Conservation (phyloP, 1,284 basidiomycete genomes). For the Hypsizygus ulmarius region DNA sequence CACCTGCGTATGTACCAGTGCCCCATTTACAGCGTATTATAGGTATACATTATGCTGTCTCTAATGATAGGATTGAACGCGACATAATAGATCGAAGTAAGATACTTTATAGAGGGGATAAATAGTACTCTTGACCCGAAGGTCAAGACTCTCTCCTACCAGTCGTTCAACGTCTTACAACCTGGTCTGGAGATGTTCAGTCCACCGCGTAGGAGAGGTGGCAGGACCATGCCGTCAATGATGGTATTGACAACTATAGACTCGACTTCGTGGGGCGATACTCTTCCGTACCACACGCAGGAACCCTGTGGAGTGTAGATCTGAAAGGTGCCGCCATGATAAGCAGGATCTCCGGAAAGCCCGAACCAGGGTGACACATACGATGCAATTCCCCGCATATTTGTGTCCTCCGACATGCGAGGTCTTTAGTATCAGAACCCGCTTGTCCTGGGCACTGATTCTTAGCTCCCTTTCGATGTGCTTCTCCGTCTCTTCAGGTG, state of each 20-base stretch:
- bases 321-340: conserved; percentile 33
- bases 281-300: conserved; percentile 91
- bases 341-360: not conserved
- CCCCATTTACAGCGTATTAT: conserved; percentile 18
- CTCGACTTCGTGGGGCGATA: conserved; percentile 84
- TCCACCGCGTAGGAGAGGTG: conserved; percentile 81
- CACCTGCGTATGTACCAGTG: conserved; percentile 20
- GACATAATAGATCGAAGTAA: conserved; percentile 1
- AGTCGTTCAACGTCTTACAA: conserved; percentile 66
- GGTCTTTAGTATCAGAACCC: conserved; percentile 78
- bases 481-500: conserved; percentile 38
- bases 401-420: conserved; percentile 92
- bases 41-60: conserved; percentile 17
- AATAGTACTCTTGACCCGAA: not conserved
- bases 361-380: conserved; percentile 42
- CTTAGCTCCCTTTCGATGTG: conserved; percentile 49
- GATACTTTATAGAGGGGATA: conserved; percentile 6
- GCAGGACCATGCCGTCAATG: conserved; percentile 77
- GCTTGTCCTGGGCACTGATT: conserved; percentile 46
- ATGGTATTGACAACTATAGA: conserved; percentile 87
- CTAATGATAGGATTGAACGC: conserved; percentile 15
- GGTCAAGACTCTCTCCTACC: conserved; percentile 45
- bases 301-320: conserved; percentile 85
- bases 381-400: conserved; percentile 89
- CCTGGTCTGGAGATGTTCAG: conserved; percentile 70